Evolutionary conservation across 192 early-diverging fungal genomes (phyloP), one percentile per base, ranked within the genome.

Genomic region (Backusella mclennaniae): DNA sequence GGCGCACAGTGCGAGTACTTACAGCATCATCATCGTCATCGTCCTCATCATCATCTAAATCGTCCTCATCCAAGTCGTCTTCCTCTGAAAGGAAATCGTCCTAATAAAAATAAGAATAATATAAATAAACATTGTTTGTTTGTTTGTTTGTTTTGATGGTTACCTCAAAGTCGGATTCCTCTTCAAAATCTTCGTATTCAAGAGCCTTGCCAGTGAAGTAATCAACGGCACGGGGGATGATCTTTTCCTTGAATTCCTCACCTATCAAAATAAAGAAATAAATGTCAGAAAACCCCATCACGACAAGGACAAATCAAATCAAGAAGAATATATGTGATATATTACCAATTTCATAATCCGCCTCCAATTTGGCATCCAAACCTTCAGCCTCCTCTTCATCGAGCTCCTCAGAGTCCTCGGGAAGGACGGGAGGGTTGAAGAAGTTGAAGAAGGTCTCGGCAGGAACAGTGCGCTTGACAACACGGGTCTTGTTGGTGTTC

Each of bases 121-220:
- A 21, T 42, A 72, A 52, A 21, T 35, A 69, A 29, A 53, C 23
- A 29, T 1, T 35, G 15, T 12, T 36, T 71, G 23, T 19, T 56
- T 29, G 63, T 66, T 15, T 4, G 0, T 35, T 26, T 26, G 3
- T 63, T 26, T 0, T 33, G 2, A 33, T 33, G 14, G 3, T 75
- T 74, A 66, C 84, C 77, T 86, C 81, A 75, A 84, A 87, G 33
- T 88, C 86, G 59, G 88, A 88, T 73, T 85, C 89, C 7, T 80
- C 82, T 14, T 84, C 86, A 69, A 84, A 85, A 39, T 93, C 90
- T 75, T 95, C 94, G 84, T 93, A 95, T 74, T 93, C 90, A 46
- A 99, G 87, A 53, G 98, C 98, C 83, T 95, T 93, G 81, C 98
- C 98, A 23, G 98, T 99, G 88, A 99, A 99, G 94, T 95, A 99